These are phyloP conservation scores for Chenopodium album DNA, from an alignment of 148 eudicot species.

Conservation along the genomic window DNA sequence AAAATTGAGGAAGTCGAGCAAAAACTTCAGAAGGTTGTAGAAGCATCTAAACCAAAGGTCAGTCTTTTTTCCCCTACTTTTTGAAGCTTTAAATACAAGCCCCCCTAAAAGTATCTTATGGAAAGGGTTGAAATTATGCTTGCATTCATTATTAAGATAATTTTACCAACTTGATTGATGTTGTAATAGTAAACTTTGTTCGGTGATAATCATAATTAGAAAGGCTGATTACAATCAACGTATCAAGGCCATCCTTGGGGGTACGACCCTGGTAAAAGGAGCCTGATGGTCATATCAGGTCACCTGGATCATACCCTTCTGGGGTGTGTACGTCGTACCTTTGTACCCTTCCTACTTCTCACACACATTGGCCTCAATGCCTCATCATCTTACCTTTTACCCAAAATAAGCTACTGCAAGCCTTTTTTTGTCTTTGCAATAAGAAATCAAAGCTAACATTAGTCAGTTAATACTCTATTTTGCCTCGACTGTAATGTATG, in stretches of 20 bases:
- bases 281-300: not conserved
- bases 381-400: no score
- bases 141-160: not conserved
- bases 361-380: no score
- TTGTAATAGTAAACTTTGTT: not conserved
- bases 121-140: not conserved
- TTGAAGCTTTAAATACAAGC: not conserved
- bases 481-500: no score
- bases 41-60: conserved; percentile 63
- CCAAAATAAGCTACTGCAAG: no score
- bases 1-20: conserved; percentile 78
- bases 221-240: not conserved
- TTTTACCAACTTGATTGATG: not conserved
- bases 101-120: not conserved
- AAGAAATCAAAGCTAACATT: no score
- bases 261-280: not conserved
- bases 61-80: not conserved
- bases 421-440: no score
- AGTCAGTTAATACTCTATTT: no score
- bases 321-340: no score
- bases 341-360: no score
- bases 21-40: conserved; percentile 51
- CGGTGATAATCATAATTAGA: not conserved
- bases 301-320: no score
- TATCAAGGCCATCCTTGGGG: not conserved